These are phyloP conservation scores for Trypanosoma brucei DNA, from an alignment of 208 protist genomes.

Conservation along the genomic window DNA sequence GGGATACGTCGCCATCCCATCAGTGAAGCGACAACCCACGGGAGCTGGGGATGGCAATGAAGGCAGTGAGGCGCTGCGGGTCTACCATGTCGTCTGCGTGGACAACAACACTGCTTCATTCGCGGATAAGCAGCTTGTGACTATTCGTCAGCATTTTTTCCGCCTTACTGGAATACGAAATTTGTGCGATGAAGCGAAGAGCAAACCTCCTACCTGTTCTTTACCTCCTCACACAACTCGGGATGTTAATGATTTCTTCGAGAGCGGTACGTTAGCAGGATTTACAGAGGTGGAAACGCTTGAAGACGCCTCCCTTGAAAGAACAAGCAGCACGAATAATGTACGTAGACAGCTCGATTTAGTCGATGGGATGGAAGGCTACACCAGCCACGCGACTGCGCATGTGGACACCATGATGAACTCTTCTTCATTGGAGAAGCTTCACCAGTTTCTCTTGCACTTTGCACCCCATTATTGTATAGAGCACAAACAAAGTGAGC, in stretches of 20 bases:
- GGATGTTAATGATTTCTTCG: background rate
- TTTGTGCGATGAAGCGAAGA: constrained; percentile 12
- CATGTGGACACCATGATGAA: too few relatives aligned
- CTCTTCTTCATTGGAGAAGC: too few relatives aligned
- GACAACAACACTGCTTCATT: constrained; percentile 1
- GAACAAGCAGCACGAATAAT: background rate
- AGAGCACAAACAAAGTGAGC: too few relatives aligned
- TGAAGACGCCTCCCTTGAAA: constrained; percentile 1
- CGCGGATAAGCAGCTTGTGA: background rate
- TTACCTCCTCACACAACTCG: background rate
- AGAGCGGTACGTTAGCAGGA: background rate
- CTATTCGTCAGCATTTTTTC: constrained; percentile 16
- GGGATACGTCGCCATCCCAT: constrained; percentile 16
- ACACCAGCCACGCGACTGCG: too few relatives aligned
- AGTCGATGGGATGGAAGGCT: too few relatives aligned
- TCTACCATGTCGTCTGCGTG: constrained; percentile 17
- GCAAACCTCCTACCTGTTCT: background rate
- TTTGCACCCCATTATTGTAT: too few relatives aligned
- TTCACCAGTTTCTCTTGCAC: too few relatives aligned
- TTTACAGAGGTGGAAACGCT: constrained; percentile 13
- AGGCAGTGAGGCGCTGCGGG: constrained; percentile 1
- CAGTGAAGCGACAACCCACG: background rate
- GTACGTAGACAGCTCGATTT: background rate
- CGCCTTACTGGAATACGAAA: constrained; percentile 14
- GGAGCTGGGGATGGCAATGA: background rate